These are phyloP conservation scores for Lasiodiplodia theobromae DNA, from an alignment of 2,329 filamentous ascomycete genomes.

Conservation along the genomic window DNA sequence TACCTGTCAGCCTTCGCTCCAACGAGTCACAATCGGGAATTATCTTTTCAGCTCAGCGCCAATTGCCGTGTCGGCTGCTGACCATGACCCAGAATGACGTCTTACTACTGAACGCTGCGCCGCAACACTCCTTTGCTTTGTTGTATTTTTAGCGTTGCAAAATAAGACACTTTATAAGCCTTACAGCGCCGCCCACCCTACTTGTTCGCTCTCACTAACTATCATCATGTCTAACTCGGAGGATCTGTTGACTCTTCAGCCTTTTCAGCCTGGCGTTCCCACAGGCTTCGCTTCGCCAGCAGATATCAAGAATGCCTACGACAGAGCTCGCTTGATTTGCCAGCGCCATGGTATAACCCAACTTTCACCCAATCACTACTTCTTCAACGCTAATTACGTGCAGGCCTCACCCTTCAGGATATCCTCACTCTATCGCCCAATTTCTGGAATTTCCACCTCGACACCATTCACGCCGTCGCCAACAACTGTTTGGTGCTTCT, in stretches of 20 bases:
- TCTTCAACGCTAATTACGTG: background rate
- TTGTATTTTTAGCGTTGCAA: background rate
- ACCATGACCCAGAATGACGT: background rate
- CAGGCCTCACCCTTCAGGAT: background rate
- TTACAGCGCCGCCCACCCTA: background rate
- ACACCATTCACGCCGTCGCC: constrained; percentile 2
- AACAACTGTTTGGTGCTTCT: constrained; percentile 30
- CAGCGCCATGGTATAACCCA: background rate
- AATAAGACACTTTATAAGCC: background rate
- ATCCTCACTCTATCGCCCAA: background rate
- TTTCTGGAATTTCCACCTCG: constrained; percentile 8
- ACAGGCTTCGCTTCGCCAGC: background rate
- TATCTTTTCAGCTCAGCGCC: background rate
- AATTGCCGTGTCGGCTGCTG: background rate
- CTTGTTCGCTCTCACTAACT: background rate
- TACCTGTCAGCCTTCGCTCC: background rate
- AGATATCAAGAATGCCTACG: constrained; percentile 13
- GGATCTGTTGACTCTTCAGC: background rate
- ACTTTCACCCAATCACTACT: background rate
- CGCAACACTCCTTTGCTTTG: background rate
- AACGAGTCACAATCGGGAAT: background rate
- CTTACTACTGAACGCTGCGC: background rate
- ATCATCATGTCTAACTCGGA: background rate
- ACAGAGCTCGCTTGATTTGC: constrained; percentile 4
- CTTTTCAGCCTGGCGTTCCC: background rate